These are phyloP conservation scores for Elsinoe arachidis DNA, from an alignment of 2,329 filamentous ascomycete species.

Conservation along the genomic window DNA sequence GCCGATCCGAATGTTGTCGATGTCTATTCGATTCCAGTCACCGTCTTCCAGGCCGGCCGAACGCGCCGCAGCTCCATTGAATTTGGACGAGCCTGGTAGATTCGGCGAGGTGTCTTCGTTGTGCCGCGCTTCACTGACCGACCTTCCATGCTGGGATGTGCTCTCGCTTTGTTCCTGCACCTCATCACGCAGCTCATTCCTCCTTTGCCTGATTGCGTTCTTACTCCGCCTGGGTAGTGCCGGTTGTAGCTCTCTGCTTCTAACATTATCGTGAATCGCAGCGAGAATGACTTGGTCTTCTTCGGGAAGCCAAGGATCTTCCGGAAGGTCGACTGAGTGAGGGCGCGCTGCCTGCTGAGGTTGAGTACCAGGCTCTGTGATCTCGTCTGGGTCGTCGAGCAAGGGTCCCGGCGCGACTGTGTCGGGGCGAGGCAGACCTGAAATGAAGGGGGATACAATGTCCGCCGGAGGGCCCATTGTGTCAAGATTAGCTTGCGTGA, in stretches of 20 bases:
- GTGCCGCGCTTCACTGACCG: too few relatives aligned
- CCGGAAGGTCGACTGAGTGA: neutral
- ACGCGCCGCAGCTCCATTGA: too few relatives aligned
- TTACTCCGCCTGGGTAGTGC: too few relatives aligned
- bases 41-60: neutral
- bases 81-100: too few relatives aligned
- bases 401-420: neutral
- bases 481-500: neutral
- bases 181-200: too few relatives aligned
- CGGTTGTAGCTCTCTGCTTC: too few relatives aligned
- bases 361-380: slow-evolving; percentile 1
- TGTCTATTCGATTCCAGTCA: neutral
- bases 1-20: neutral
- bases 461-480: neutral
- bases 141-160: too few relatives aligned
- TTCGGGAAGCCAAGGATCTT: neutral
- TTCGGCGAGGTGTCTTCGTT: too few relatives aligned
- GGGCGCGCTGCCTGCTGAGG: neutral
- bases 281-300: neutral
- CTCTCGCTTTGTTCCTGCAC: too few relatives aligned
- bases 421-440: neutral
- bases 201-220: too few relatives aligned
- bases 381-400: neutral
- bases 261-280: neutral
- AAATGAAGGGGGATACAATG: neutral